These are phyloP conservation scores for Fusarium circinatum DNA, from an alignment of 2,329 filamentous ascomycete species.

Conservation along the genomic window DNA sequence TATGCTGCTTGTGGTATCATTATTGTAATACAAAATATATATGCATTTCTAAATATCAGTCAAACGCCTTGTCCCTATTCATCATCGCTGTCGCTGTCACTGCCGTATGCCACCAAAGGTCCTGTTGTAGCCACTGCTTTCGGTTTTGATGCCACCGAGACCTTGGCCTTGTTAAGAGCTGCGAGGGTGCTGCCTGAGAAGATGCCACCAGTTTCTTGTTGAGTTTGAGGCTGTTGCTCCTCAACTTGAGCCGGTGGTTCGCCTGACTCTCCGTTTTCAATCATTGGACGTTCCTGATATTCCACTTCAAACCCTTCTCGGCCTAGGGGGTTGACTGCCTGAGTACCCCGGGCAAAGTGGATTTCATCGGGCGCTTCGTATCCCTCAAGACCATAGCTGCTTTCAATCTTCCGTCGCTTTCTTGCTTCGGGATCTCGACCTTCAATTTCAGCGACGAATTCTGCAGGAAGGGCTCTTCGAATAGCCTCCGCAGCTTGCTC, in stretches of 20 bases:
- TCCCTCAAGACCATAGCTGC: constrained; percentile 86
- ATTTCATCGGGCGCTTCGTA: constrained; percentile 96
- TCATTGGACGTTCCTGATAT: constrained; percentile 67
- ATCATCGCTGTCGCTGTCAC: constrained; percentile 88
- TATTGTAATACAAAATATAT: constrained; percentile 42
- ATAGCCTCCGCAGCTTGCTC: constrained; percentile 98
- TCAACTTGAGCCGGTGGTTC: constrained; percentile 47
- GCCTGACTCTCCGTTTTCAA: constrained; percentile 64
- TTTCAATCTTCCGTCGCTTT: constrained; percentile 90
- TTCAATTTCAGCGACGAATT: constrained; percentile 93
- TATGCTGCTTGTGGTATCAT: constrained; percentile 46
- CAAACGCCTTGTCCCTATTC: constrained; percentile 51
- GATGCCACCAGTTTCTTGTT: constrained; percentile 67
- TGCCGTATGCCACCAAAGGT: constrained; percentile 88
- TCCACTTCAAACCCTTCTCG: constrained; percentile 71
- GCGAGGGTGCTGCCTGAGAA: constrained; percentile 85
- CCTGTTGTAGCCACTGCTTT: constrained; percentile 67
- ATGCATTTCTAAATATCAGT: constrained; percentile 34
- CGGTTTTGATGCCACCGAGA: constrained; percentile 64
- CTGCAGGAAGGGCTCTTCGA: constrained; percentile 83
- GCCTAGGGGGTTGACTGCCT: constrained; percentile 69
- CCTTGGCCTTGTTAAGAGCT: constrained; percentile 72
- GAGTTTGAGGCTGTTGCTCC: constrained; percentile 51
- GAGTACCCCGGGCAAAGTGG: constrained; percentile 85
- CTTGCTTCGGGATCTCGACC: constrained; percentile 86